Conservation (phyloP, 305 asterid genomes). For the Fraxinus dipetala region DNA sequence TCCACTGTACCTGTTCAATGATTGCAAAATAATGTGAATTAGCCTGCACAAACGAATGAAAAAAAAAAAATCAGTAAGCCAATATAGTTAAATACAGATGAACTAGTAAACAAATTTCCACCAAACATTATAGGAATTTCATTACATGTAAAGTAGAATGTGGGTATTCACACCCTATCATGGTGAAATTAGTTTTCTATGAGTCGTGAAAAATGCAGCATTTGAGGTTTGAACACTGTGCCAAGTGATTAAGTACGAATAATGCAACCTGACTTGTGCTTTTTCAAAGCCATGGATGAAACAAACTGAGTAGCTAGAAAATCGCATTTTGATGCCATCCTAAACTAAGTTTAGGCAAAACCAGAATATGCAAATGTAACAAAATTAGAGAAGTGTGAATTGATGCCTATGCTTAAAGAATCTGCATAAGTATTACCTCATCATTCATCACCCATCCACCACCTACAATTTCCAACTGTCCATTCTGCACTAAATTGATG, state of each 20-base stretch:
- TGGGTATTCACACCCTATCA: not conserved
- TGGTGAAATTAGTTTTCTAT: not conserved
- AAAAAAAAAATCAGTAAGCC: constrained; percentile 21
- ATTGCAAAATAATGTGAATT: constrained; percentile 96
- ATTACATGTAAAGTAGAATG: not conserved
- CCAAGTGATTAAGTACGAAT: not conserved
- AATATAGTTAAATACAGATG: not conserved
- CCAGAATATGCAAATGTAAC: not conserved
- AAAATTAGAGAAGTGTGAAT: not conserved
- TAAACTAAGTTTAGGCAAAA: constrained; percentile 22
- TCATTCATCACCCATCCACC: constrained; percentile 99
- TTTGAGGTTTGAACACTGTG: not conserved
- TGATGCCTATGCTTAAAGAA: not conserved
- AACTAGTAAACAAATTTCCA: not conserved
- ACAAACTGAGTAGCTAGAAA: not conserved
- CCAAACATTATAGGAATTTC: not conserved
- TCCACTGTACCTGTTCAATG: constrained; percentile 78
- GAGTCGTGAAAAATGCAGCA: not conserved
- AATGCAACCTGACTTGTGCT: constrained; percentile 6
- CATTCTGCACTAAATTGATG: constrained; percentile 69
- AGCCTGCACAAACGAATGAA: constrained; percentile 61
- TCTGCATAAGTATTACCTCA: constrained; percentile 54
- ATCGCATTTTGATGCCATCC: constrained; percentile 8
- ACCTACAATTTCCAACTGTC: constrained; percentile 94
- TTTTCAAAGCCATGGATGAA: not conserved